Evolutionary conservation across 257 asterid species (phyloP).

Genomic region (Plantago major): DNA sequence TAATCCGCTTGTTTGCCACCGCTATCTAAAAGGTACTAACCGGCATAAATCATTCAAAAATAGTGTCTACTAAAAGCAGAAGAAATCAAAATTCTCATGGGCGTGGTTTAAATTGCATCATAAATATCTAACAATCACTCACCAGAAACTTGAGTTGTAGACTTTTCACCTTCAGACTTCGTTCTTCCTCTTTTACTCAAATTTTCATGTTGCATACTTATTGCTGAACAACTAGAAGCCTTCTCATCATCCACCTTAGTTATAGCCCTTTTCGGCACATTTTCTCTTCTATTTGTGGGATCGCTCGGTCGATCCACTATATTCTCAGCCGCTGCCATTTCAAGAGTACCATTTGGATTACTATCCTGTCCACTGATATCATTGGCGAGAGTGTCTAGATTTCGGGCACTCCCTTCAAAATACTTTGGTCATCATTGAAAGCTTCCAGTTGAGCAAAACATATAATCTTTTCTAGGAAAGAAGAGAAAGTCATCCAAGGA

Average conservation of each 20-base stretch:
- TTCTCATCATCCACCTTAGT: conserved; percentile 24
- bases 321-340: conserved; percentile 4
- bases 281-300: conserved; percentile 23
- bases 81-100: no score
- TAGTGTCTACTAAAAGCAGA: no score
- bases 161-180: background rate
- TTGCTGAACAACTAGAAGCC: conserved; percentile 27
- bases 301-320: conserved; percentile 14
- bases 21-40: no score
- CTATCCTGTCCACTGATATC: conserved; percentile 27
- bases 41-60: no score
- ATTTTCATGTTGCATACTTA: conserved; percentile 27
- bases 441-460: background rate
- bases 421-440: background rate
- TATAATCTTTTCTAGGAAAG: conserved; percentile 8
- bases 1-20: no score
- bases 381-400: conserved; percentile 18
- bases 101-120: no score
- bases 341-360: conserved; percentile 27
- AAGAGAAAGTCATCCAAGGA: conserved; percentile 6
- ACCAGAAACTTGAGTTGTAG: conserved; percentile 1
- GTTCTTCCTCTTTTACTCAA: conserved; percentile 28
- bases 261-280: conserved; percentile 10
- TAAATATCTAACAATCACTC: no score
- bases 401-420: conserved; percentile 22